Base-by-base conservation (phyloP, 106 monocot species). In the Dendrobium huoshanense region DNA sequence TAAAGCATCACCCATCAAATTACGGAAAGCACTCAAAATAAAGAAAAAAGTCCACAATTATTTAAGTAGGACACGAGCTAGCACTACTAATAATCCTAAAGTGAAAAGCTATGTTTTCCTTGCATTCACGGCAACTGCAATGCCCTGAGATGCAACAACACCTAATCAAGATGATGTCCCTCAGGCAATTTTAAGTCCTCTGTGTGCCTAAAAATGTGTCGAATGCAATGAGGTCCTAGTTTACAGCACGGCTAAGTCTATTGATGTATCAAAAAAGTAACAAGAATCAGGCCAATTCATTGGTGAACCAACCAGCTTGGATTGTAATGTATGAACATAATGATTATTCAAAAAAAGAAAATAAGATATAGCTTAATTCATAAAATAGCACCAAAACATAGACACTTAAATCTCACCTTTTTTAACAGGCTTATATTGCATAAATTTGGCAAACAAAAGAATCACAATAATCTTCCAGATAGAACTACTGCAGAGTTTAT, bases 351-450 rank as follows among this genome's bases (percentile, higher is more conserved):
- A 74, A 4, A 42, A 43, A 74, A n/a, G 2, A 33, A 19, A 42
- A 74, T 0, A 74, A 43, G 7, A 19, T 74, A 74, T 19, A 8
- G 43, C 41, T 27, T 1, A 33, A 4, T 15, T 40, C 72, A 33
- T 37, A 72, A 72, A 51, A 51, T 51, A 9, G 11, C 37, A 37
- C 37, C 37, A 37, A 37, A 37, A 37, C 37, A 37, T 70, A 42
- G 16, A 74, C 5, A 8, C 19, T 74, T 20, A 42, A 42, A 70
- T 68, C 68, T 72, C 20, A 87, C 89, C 89, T 82, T 89, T 89
- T 72, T 80, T 84, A 41, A 89, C 80, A 78, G 89, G 89, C 9
- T 80, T 84, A 33, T 83, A 87, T 59, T 84, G 85, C 82, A 87
- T 67, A 48, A 77, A 73, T 74, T 89, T 89, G 41, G 84, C 85